phyloP scores from a whole-genome alignment of 169 alveolate species.

The Eimeria necatrix region DNA sequence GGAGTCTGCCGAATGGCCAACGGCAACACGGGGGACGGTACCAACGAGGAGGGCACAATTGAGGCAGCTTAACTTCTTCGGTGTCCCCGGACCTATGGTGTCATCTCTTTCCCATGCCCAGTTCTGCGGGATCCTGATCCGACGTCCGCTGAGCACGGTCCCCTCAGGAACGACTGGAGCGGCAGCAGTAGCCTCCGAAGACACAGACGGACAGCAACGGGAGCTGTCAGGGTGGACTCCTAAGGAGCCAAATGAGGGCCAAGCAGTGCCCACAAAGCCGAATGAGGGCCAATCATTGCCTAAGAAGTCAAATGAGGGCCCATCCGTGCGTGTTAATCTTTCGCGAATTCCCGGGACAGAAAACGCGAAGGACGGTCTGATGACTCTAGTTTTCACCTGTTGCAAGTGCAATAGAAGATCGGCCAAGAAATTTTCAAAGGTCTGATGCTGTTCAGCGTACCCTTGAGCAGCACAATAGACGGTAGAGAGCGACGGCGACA shows the following conservation, averaged over 20 bases:
- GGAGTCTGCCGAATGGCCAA: neutral
- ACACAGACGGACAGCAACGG: neutral
- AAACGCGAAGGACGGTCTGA: constrained; percentile 26
- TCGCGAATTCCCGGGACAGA: constrained; percentile 47
- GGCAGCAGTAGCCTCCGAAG: constrained; percentile 1
- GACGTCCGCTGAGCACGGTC: neutral
- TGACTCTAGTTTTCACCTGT: constrained; percentile 35
- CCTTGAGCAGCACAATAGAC: no score
- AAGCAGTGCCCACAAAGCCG: no score
- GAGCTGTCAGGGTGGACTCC: neutral
- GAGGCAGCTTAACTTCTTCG: neutral
- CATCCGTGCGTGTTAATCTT: neutral
- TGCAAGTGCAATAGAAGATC: constrained; percentile 46
- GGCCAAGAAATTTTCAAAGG: constrained; percentile 49
- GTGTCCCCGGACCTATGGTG: neutral
- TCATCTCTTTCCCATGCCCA: neutral
- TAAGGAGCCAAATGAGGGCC: no score
- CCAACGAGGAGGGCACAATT: no score
- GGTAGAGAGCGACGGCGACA: neutral
- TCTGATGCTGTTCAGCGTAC: neutral
- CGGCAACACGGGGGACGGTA: neutral
- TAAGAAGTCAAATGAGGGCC: neutral
- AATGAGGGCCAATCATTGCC: no score
- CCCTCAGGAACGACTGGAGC: neutral
- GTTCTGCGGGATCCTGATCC: neutral